Evolutionary conservation across 108 stramenopile genomes (phyloP), one percentile per base, ranked within the genome.

Genomic region (Seminavis robusta): DNA sequence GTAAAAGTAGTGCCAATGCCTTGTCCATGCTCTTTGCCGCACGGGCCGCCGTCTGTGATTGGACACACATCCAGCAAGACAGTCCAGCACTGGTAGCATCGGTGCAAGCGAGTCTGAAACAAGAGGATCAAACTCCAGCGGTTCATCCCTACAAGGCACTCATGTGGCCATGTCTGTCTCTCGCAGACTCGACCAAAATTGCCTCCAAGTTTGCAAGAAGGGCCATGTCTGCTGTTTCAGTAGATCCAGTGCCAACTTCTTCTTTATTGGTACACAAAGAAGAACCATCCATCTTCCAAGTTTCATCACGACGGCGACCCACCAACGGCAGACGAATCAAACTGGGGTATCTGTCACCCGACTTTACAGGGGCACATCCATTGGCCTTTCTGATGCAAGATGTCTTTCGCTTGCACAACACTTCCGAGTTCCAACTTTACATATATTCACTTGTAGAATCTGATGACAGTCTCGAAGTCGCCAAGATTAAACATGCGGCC

Each of bases 331-430:
- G 28, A 38, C 68, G 58, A 44, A 65, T 81, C 16, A 49, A 73
- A 23, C 48, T 93, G 10, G 91, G 90, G 7, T 95, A 93, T 60
- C 67, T 93, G 7, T 76, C 75, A 43, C 76, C 83, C 23, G 90
- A 95, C 57, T 88, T 95, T 23, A 81, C 76, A 38, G 82, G 81
- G 4, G 77, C 76, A 39, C 90, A 95, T 54, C 94, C 94, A 10
- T 55, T 95, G 19, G 83, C 82, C 29, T 90, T 91, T 61, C 71
- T 90, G 24, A 78, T 95, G 88, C 92, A 90, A 53, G 64, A 77
- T 50, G 80, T 95, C n/a, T 95, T 95, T 59, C 73, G 80, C 20
- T 56, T 66, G 56, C 94, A 95, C 68, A 71, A 92, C 64, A 77
- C 47, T 50, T 48, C 63, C 16, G 54, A 51, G 1, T 95, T 91